phyloP scores from a whole-genome alignment of 257 asterid species.

The Solanum microdontum region DNA sequence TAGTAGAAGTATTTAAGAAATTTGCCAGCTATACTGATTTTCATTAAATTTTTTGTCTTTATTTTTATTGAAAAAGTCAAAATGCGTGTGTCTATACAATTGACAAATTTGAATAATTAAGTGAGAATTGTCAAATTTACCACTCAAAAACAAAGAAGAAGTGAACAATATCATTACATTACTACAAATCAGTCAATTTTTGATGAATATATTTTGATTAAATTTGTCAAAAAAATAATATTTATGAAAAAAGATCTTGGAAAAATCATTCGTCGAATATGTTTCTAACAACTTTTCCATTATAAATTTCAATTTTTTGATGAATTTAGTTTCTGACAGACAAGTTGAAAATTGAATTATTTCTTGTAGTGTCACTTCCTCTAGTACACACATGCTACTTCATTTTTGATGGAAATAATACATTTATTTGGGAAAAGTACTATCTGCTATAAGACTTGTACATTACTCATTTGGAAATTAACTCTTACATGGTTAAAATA shows the following conservation, averaged over 20 bases:
- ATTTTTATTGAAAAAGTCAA: neutral
- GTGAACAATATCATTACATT: neutral
- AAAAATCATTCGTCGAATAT: neutral
- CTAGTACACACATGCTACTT: neutral
- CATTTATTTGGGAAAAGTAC: neutral
- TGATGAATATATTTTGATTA: neutral
- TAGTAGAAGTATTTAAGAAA: neutral
- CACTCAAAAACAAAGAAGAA: neutral
- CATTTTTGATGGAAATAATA: neutral
- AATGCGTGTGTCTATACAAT: neutral
- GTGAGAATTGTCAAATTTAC: neutral
- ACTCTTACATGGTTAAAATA: neutral
- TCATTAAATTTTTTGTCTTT: neutral
- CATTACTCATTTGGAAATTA: neutral
- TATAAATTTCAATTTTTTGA: neutral
- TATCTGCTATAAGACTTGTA: neutral
- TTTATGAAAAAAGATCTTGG: neutral
- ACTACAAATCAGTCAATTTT: neutral
- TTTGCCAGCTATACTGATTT: neutral
- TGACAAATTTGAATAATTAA: neutral
- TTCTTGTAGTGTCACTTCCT: neutral
- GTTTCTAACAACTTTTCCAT: neutral
- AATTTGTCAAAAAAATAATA: neutral
- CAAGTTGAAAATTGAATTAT: neutral
- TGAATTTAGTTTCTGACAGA: neutral